Evolutionary conservation across 2,329 filamentous ascomycete species (phyloP).

Genomic region (Fusarium albidum): DNA sequence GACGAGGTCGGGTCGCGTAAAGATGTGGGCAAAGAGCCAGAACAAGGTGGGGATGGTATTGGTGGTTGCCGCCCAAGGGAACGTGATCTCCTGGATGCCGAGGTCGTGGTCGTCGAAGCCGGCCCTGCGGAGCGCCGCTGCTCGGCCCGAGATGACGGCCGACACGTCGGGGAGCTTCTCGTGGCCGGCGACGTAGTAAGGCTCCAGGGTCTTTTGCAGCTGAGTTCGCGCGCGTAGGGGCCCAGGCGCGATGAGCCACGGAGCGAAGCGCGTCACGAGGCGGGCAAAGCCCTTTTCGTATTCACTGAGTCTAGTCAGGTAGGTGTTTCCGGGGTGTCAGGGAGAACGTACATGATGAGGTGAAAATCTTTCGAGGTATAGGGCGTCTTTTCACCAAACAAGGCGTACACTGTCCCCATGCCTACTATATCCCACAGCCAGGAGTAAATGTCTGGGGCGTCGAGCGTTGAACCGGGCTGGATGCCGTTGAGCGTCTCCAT

Average conservation of each 20-base stretch:
- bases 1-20: constrained; percentile 2
- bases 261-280: neutral
- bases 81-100: constrained; percentile 1
- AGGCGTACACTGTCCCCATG: neutral
- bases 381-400: neutral
- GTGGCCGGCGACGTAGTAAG: constrained; percentile 1
- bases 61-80: constrained; percentile 10
- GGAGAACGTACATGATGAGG: neutral
- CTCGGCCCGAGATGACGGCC: constrained; percentile 1
- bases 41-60: constrained; percentile 16
- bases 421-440: constrained; percentile 1
- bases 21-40: constrained; percentile 15
- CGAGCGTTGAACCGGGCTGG: no score
- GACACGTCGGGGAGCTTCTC: constrained; percentile 9
- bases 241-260: neutral
- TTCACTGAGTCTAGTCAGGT: neutral
- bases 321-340: neutral
- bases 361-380: neutral
- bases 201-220: neutral
- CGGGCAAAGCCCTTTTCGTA: constrained; percentile 4
- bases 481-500: neutral
- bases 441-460: neutral
- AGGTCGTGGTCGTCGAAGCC: constrained; percentile 2
- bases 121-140: neutral
- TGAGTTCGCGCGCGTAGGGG: constrained; percentile 3